phyloP scores from a whole-genome alignment of 371 early-diverging fungal species.

The Dentiscutata heterogama region DNA sequence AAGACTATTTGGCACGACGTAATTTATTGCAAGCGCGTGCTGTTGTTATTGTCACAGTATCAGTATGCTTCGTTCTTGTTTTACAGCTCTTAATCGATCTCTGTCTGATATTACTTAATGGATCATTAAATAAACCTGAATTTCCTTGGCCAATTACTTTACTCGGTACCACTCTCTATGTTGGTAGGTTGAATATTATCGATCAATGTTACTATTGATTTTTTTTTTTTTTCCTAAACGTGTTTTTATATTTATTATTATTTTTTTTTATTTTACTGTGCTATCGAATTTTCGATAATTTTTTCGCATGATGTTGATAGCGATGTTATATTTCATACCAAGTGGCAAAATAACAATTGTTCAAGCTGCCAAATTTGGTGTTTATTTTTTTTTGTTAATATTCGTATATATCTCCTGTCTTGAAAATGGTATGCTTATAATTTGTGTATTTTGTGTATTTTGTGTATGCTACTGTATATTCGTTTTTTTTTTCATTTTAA shows the following conservation, averaged over 20 bases:
- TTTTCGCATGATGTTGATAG: not conserved
- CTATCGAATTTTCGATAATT: not conserved
- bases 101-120: not conserved
- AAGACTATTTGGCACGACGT: not conserved
- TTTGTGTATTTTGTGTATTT: too few relatives aligned
- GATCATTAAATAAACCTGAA: too few relatives aligned
- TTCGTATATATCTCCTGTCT: not conserved
- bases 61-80: not conserved
- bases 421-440: not conserved
- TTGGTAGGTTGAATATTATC: not conserved
- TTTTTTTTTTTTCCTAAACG: not conserved
- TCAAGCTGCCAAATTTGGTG: not conserved
- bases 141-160: not conserved
- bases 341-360: not conserved
- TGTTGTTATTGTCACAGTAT: not conserved
- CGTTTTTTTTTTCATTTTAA: too few relatives aligned
- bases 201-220: not conserved
- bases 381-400: conserved; percentile 3
- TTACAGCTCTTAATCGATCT: not conserved
- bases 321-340: not conserved
- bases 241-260: not conserved
- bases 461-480: too few relatives aligned
- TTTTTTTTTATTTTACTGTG: not conserved
- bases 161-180: not conserved
- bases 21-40: conserved; percentile 13